Conservation (phyloP, 495 filamentous ascomycete genomes). For the Penicillium cinerascens region DNA sequence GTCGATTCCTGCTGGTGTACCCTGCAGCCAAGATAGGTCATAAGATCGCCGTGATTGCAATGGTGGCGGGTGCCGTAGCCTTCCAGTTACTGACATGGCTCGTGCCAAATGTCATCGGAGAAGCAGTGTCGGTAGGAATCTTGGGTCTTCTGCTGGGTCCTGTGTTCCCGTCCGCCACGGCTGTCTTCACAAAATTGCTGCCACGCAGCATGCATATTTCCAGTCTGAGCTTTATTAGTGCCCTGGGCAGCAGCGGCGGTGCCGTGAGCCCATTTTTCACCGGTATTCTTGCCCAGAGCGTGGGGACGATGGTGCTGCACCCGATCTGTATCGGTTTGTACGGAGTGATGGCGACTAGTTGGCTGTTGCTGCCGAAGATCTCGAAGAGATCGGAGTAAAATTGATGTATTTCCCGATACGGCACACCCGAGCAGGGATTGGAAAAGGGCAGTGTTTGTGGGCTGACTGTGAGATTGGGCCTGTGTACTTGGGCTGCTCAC, state of each 20-base stretch:
- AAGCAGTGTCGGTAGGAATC: slow-evolving; percentile 67
- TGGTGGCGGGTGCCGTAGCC: slow-evolving; percentile 54
- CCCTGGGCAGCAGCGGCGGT: slow-evolving; percentile 71
- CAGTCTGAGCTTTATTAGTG: slow-evolving; percentile 64
- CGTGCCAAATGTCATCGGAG: slow-evolving; percentile 66
- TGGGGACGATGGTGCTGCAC: slow-evolving; percentile 72
- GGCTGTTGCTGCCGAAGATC: slow-evolving; percentile 41
- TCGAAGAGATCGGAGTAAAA: slow-evolving; percentile 29
- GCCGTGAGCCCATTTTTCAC: slow-evolving; percentile 73
- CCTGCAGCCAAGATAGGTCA: slow-evolving; percentile 64
- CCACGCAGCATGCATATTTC: slow-evolving; percentile 61
- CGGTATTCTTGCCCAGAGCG: slow-evolving; percentile 63
- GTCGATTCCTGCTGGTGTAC: slow-evolving; percentile 64
- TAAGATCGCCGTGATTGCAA: slow-evolving; percentile 58
- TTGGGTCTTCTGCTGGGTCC: slow-evolving; percentile 77
- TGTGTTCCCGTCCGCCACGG: slow-evolving; percentile 68
- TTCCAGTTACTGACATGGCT: slow-evolving; percentile 75
- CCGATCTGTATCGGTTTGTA: slow-evolving; percentile 66
- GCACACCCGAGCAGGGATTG: not conserved
- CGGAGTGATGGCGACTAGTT: slow-evolving; percentile 64
- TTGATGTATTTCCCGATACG: not conserved
- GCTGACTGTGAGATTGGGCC: not conserved
- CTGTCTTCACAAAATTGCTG: slow-evolving; percentile 61
- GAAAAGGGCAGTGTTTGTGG: not conserved
- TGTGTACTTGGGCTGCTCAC: not conserved